Evolutionary conservation across 192 early-diverging fungal species (phyloP).

Genomic region (Kappamyces sp.): DNA sequence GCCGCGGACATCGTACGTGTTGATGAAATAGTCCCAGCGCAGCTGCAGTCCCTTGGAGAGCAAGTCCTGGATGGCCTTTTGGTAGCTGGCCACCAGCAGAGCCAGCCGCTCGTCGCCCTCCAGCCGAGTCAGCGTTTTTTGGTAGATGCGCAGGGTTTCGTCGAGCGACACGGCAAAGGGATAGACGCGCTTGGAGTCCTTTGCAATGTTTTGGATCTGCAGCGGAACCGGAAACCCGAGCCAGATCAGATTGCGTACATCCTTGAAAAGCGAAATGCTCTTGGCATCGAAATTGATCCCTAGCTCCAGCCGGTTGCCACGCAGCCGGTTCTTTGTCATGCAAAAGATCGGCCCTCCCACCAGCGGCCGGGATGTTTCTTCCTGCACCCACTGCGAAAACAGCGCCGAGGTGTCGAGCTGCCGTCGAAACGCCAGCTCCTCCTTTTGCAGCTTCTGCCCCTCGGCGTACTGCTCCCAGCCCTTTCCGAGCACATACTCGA

Average conservation of each 20-base stretch:
- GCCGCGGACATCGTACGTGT: constrained; percentile 39
- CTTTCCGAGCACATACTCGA: constrained; percentile 95
- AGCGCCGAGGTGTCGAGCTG: constrained; percentile 90
- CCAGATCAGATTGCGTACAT: constrained; percentile 96
- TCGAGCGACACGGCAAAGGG: constrained; percentile 95
- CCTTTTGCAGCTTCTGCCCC: constrained; percentile 85
- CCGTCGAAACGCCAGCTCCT: constrained; percentile 83
- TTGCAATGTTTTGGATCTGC: constrained; percentile 81
- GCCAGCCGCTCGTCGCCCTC: constrained; percentile 68
- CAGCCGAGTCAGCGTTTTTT: constrained; percentile 74
- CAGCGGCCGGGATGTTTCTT: constrained; percentile 75
- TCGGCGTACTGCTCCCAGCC: constrained; percentile 97
- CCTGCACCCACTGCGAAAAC: constrained; percentile 86
- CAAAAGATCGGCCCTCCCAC: constrained; percentile 88
- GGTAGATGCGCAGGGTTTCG: constrained; percentile 92
- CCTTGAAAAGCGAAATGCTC: constrained; percentile 96
- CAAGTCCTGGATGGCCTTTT: constrained; percentile 86
- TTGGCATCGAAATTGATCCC: constrained; percentile 91
- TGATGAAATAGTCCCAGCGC: constrained; percentile 94
- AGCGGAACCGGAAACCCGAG: constrained; percentile 90
- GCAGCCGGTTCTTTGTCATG: constrained; percentile 73
- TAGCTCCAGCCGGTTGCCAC: constrained; percentile 53
- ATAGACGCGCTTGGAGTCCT: constrained; percentile 95
- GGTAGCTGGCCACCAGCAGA: constrained; percentile 84
- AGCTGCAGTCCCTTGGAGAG: constrained; percentile 68